Percentiles rank a stretch among this genome's conserved stretches.
Conservation (phyloP, 2,329 filamentous ascomycete genomes). For the Dothidotthia symphoricarpi region DNA sequence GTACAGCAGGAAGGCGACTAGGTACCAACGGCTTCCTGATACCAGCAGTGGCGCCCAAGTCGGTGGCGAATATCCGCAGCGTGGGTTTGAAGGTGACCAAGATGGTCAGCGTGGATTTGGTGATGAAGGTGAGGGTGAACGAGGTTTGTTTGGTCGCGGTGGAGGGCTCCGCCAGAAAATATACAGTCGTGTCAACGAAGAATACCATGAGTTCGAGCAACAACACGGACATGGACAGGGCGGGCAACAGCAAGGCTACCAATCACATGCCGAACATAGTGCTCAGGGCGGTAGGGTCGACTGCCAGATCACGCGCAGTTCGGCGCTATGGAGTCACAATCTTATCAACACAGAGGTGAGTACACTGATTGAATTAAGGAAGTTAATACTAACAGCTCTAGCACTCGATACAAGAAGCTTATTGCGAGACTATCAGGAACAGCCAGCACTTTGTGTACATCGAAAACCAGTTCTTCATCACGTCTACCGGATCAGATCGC, state of each 20-base stretch:
- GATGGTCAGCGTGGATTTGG: conserved; percentile 40
- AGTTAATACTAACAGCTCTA: conserved; percentile 14
- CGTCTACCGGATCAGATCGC: conserved; percentile 57
- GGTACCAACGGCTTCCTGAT: conserved; percentile 45
- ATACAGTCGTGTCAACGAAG: conserved; percentile 24
- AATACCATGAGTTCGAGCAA: conserved; percentile 24
- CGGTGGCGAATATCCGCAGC: conserved; percentile 43
- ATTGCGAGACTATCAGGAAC: conserved; percentile 67
- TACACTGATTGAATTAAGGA: not conserved
- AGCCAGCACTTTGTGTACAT: conserved; percentile 76
- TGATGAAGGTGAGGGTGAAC: conserved; percentile 31
- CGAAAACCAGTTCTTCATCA: conserved; percentile 88
- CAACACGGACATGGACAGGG: conserved; percentile 23
- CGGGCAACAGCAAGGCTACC: conserved; percentile 13
- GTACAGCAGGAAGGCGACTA: conserved; percentile 60
- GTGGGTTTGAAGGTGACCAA: conserved; percentile 35
- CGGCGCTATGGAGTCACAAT: conserved; percentile 60
- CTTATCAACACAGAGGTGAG: conserved; percentile 54
- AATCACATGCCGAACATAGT: conserved; percentile 34
- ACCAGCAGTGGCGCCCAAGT: conserved; percentile 35
- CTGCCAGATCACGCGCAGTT: conserved; percentile 42
- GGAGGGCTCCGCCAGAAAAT: conserved; percentile 33
- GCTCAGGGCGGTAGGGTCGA: conserved; percentile 30
- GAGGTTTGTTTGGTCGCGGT: conserved; percentile 33
- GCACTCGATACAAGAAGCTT: conserved; percentile 85